A percentile compares a stretch with the other conserved stretches of the same genome.
These are phyloP conservation scores for Ceratocystis colombiana DNA, from an alignment of 2,329 filamentous ascomycete species.

Conservation along the genomic window DNA sequence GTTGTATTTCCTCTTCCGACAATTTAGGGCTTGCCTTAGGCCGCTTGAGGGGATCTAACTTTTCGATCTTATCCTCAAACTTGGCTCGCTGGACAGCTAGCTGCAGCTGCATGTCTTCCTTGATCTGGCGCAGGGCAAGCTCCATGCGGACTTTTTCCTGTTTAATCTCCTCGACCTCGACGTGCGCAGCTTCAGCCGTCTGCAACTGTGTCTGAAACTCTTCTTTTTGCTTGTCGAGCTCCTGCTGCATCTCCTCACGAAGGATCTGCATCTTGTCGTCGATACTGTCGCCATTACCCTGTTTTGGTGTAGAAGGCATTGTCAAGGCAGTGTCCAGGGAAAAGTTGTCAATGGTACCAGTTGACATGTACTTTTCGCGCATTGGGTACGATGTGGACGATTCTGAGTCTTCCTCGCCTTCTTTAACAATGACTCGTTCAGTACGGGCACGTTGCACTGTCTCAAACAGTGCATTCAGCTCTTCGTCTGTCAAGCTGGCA, in stretches of 20 bases:
- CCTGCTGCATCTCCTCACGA: slow-evolving; percentile 71
- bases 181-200: slow-evolving; percentile 59
- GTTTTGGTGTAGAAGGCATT: slow-evolving; percentile 82
- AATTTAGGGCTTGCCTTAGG: slow-evolving; percentile 53
- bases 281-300: slow-evolving; percentile 46
- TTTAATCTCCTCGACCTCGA: slow-evolving; percentile 73
- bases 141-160: slow-evolving; percentile 81
- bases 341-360: slow-evolving; percentile 89
- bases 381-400: slow-evolving; percentile 79
- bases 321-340: slow-evolving; percentile 90
- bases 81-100: slow-evolving; percentile 72
- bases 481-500: slow-evolving; percentile 79
- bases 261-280: slow-evolving; percentile 66
- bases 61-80: slow-evolving; percentile 75
- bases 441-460: slow-evolving; percentile 84
- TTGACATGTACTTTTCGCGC: slow-evolving; percentile 91
- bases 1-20: slow-evolving; percentile 59
- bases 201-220: slow-evolving; percentile 71
- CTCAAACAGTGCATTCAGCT: slow-evolving; percentile 85
- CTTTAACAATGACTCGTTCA: slow-evolving; percentile 58
- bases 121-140: slow-evolving; percentile 63
- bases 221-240: slow-evolving; percentile 74
- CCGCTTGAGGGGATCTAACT: slow-evolving; percentile 55
- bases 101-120: slow-evolving; percentile 81
- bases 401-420: slow-evolving; percentile 81